Evolutionary conservation across 345 rosid species (phyloP).

Genomic region (Populus euphratica): DNA sequence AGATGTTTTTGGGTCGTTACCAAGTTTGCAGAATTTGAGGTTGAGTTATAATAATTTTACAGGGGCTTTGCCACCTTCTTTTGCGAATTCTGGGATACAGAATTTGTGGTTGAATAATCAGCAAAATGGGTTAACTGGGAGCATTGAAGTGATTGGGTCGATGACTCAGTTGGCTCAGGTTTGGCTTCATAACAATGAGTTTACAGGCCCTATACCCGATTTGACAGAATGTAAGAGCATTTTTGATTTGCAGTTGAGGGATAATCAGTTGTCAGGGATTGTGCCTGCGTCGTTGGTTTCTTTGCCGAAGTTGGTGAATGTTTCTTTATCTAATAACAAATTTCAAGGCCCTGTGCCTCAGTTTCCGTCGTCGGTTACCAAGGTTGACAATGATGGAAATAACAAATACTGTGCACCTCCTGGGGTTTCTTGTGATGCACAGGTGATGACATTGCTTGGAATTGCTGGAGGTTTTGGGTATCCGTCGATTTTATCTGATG

Average conservation of each 20-base stretch:
- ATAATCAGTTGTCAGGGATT: slow-evolving; percentile 68
- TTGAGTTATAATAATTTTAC: slow-evolving; percentile 76
- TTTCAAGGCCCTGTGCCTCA: slow-evolving; percentile 74
- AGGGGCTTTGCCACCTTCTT: slow-evolving; percentile 59
- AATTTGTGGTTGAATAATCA: slow-evolving; percentile 75
- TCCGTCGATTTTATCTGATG: slow-evolving; percentile 52
- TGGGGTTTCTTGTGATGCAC: slow-evolving; percentile 49
- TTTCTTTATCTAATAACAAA: slow-evolving; percentile 63
- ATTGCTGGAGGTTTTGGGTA: slow-evolving; percentile 69
- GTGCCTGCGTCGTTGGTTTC: slow-evolving; percentile 46
- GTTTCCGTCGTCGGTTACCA: slow-evolving; percentile 26
- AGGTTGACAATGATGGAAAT: slow-evolving; percentile 17
- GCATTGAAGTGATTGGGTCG: slow-evolving; percentile 47
- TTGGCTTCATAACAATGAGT: slow-evolving; percentile 77
- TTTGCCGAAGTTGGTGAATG: slow-evolving; percentile 40
- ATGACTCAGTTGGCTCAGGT: slow-evolving; percentile 61
- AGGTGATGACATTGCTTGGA: slow-evolving; percentile 55
- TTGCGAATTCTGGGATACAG: slow-evolving; percentile 47
- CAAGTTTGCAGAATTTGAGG: slow-evolving; percentile 48
- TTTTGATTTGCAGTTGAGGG: slow-evolving; percentile 73
- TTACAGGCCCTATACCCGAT: slow-evolving; percentile 76
- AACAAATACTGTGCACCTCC: slow-evolving; percentile 48
- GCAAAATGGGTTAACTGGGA: slow-evolving; percentile 49
- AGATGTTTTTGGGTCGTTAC: slow-evolving; percentile 48
- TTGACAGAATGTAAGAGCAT: slow-evolving; percentile 49